These are phyloP conservation scores for Chlamydomonas sp. DNA, from an alignment of 139 green algal genomes.

Conservation along the genomic window DNA sequence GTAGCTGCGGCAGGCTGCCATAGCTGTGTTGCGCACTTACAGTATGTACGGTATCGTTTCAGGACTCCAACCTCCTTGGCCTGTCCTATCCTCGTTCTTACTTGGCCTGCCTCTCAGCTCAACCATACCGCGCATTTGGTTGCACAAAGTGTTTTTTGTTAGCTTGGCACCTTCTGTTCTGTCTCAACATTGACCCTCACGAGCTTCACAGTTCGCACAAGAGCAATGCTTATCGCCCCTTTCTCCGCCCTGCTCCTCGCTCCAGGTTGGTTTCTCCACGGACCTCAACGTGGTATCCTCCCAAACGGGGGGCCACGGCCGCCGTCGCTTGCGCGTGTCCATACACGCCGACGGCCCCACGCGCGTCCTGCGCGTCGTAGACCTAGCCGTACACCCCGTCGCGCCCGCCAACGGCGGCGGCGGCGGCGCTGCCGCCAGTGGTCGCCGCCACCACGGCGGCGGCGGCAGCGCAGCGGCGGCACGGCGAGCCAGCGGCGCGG, in stretches of 20 bases:
- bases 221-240: background rate
- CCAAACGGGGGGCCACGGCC: background rate
- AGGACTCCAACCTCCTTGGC: too few species aligned
- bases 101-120: background rate
- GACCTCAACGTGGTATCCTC: constrained; percentile 16
- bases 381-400: constrained; percentile 51
- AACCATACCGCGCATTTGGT: background rate
- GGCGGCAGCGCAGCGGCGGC: background rate
- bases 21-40: too few species aligned
- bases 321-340: constrained; percentile 48
- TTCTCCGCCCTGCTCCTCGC: background rate
- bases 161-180: too few species aligned
- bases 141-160: too few species aligned
- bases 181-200: too few species aligned
- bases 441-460: background rate
- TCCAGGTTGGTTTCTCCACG: background rate
- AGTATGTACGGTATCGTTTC: too few species aligned
- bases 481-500: too few species aligned
- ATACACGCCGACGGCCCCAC: constrained; percentile 77
- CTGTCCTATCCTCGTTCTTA: background rate
- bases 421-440: background rate
- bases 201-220: too few species aligned
- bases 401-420: background rate
- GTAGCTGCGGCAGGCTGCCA: constrained; percentile 26
- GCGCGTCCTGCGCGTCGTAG: constrained; percentile 71